Conservation (phyloP, 2,329 filamentous ascomycete species). For the Rutstroemia sp. region DNA sequence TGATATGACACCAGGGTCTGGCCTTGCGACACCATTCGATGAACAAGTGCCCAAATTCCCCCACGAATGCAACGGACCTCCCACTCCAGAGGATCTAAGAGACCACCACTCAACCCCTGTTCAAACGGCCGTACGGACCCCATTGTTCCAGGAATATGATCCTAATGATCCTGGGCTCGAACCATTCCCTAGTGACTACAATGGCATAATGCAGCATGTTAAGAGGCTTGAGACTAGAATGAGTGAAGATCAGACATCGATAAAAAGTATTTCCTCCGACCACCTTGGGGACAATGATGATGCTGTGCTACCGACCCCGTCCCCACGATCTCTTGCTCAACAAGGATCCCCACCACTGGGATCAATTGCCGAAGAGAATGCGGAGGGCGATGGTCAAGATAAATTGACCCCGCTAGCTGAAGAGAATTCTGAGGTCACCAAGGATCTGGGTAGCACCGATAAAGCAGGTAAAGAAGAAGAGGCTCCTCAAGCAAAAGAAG, state of each 20-base stretch:
- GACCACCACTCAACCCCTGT: background rate
- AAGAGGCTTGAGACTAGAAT: slow-evolving; percentile 19
- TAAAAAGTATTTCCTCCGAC: slow-evolving; percentile 17
- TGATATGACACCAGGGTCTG: background rate
- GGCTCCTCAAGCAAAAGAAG: too few relatives aligned
- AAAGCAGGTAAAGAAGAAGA: background rate
- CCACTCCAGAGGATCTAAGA: slow-evolving; percentile 12
- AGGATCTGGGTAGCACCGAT: background rate
- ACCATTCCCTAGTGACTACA: slow-evolving; percentile 24
- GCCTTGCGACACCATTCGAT: slow-evolving; percentile 15
- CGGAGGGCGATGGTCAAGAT: slow-evolving; percentile 11
- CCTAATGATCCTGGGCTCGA: slow-evolving; percentile 24
- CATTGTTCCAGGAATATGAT: slow-evolving; percentile 16
- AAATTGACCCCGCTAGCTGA: slow-evolving; percentile 2
- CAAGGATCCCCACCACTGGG: slow-evolving; percentile 20
- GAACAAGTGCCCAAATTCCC: slow-evolving; percentile 26
- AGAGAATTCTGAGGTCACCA: background rate
- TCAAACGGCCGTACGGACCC: background rate
- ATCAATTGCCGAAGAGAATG: slow-evolving; percentile 22
- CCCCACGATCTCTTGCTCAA: slow-evolving; percentile 11
- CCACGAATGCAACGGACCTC: slow-evolving; percentile 20
- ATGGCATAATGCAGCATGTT: slow-evolving; percentile 21
- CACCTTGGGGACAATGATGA: slow-evolving; percentile 12
- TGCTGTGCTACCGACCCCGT: slow-evolving; percentile 6
- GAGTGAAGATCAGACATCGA: slow-evolving; percentile 16